Evolutionary conservation across 179 eudicot genomes (phyloP), one percentile per base, ranked within the genome.

Genomic region (Gypsophila paniculata): DNA sequence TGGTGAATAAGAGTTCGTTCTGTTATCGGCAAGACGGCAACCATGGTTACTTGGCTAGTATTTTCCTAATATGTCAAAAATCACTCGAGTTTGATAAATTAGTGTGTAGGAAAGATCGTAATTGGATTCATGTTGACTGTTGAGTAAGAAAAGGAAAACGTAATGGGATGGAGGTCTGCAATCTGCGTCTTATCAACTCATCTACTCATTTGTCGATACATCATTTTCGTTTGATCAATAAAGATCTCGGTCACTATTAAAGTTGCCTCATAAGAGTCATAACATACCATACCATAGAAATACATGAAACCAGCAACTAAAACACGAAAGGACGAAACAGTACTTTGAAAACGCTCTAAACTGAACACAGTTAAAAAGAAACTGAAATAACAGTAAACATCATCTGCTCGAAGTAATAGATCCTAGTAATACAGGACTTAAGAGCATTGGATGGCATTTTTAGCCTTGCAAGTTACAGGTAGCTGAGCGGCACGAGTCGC

Each of bases 401-500:
- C 52, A 38, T 54, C 53, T 22, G 52, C 23, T 22, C 10, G 54
- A 12, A 65, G 34, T 68, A 65, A 55, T 46, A 73, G 60, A n/a
- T n/a, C n/a, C n/a, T 58, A 73, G 64, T 23, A 17, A 13, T 8
- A 8, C 18, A 10, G 9, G 22, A 44, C 58, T 65, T 26, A 74
- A 26, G 72, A 23, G 74, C 74, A 70, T 18, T 44, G 57, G 39
- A 69, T 55, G 34, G 68, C 62, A 53, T 26, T 65, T 7, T 32
- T 60, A 34, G 44, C 69, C 68, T 36, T 71, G 71, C 80, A 86
- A 76, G 48, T 74, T 34, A 14, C 73, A 32, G 96, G 93, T 34
- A 90, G 90, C 0, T 70, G 81, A 68, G 85, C 68, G 65, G 86
- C 85, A 38, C 86, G 90, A 42, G 61, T 79, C 19, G 97, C 90